phyloP scores from a whole-genome alignment of 2,329 filamentous ascomycete species.

The Aspergillus costaricaensis region DNA sequence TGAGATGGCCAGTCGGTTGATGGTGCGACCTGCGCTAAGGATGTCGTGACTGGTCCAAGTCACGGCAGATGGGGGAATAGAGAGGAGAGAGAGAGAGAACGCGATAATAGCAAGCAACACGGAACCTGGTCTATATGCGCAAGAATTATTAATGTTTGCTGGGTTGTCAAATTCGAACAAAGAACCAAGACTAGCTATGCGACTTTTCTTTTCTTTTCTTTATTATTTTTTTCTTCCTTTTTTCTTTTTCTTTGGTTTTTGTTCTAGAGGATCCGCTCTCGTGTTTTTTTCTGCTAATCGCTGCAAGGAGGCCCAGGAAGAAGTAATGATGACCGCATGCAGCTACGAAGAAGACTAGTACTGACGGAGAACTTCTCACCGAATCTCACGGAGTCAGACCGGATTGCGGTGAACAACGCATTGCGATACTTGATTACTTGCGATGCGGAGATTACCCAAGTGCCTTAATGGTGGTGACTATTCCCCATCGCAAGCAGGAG shows the following conservation, averaged over 20 bases:
- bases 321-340: slow-evolving; percentile 1
- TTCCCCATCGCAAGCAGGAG: neutral
- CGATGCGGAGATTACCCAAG: neutral
- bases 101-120: neutral
- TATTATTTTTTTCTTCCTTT: too few relatives aligned
- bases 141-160: neutral
- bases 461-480: neutral
- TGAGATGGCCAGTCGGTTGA: neutral
- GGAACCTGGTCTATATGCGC: neutral
- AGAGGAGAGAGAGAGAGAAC: neutral
- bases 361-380: neutral
- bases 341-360: neutral
- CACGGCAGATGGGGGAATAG: neutral
- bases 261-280: neutral
- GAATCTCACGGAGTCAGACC: neutral
- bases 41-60: slow-evolving; percentile 4
- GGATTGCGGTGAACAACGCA: neutral
- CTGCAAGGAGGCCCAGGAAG: slow-evolving; percentile 2
- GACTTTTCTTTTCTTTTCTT: too few relatives aligned
- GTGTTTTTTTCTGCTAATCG: neutral
- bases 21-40: slow-evolving; percentile 11
- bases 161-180: neutral
- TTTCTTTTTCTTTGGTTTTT: neutral
- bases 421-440: neutral
- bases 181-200: neutral